Conservation (phyloP, 768 basidiomycete species). For the Termitomyces sp. region DNA sequence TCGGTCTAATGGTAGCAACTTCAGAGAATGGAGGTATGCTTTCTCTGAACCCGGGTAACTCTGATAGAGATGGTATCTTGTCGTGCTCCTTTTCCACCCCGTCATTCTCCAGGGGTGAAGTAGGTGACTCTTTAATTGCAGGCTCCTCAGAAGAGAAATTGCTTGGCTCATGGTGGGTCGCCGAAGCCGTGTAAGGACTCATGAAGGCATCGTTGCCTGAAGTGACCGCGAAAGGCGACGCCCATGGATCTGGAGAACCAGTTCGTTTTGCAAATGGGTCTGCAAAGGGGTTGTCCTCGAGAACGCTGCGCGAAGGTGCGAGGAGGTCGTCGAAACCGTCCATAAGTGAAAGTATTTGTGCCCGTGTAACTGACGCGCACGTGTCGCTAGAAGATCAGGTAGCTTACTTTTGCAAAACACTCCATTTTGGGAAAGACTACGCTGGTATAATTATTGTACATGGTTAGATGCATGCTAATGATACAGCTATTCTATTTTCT, state of each 20-base stretch:
- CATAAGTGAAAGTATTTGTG: constrained; percentile 31
- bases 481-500: constrained; percentile 10
- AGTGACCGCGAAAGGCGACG: constrained; percentile 44
- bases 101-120: constrained; percentile 19
- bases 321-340: constrained; percentile 78
- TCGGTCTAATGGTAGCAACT: constrained; percentile 36
- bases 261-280: constrained; percentile 68
- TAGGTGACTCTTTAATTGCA: constrained; percentile 27
- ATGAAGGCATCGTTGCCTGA: constrained; percentile 19
- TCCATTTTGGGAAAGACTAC: neutral
- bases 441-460: neutral
- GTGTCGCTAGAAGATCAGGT: neutral
- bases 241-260: constrained; percentile 73
- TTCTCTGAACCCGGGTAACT: constrained; percentile 50
- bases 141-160: constrained; percentile 18
- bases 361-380: neutral
- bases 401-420: no score
- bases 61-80: constrained; percentile 20
- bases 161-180: constrained; percentile 18
- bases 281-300: constrained; percentile 76
- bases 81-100: constrained; percentile 29
- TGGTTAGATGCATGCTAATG: constrained; percentile 1
- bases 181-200: constrained; percentile 21
- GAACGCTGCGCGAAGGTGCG: constrained; percentile 46
- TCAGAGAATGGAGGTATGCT: constrained; percentile 39